Conservation (phyloP, 768 basidiomycete genomes). For the Erythrobasidium yunnanense region DNA sequence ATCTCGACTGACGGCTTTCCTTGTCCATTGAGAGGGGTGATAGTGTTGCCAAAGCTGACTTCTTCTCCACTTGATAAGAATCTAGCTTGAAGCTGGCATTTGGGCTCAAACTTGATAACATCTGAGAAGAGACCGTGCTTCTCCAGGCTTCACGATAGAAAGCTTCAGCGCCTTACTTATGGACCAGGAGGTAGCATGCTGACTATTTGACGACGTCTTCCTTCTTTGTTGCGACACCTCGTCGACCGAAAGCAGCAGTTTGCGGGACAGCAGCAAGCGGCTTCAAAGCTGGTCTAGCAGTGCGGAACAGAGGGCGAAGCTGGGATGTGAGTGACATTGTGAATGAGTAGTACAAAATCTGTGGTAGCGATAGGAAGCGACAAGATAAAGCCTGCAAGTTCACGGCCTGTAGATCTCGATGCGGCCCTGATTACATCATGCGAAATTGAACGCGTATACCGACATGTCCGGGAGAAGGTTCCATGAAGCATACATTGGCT, state of each 20-base stretch:
- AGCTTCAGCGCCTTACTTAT: neutral
- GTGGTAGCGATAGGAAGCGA: no score
- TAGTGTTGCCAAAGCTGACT: neutral
- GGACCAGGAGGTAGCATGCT: neutral
- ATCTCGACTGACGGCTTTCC: neutral
- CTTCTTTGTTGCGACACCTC: neutral
- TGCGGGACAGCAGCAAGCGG: no score
- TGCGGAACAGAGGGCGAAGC: neutral
- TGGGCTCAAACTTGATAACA: neutral
- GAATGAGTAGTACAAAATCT: no score
- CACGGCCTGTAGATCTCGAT: no score
- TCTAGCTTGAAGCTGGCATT: neutral
- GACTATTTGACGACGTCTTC: slow-evolving; percentile 1
- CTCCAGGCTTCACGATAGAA: neutral
- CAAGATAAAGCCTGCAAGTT: no score
- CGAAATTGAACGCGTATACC: no score
- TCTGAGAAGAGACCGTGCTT: neutral
- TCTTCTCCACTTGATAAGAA: neutral
- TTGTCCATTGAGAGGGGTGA: neutral
- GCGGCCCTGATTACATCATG: no score
- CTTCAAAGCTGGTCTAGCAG: neutral
- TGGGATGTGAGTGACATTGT: no score
- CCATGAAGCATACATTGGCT: no score
- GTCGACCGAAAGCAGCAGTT: neutral
- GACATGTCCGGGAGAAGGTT: no score